A percentile compares a stretch with the other conserved stretches of the same genome.
Conservation (phyloP, 129 eudicot species). For the Tagetes patula region DNA sequence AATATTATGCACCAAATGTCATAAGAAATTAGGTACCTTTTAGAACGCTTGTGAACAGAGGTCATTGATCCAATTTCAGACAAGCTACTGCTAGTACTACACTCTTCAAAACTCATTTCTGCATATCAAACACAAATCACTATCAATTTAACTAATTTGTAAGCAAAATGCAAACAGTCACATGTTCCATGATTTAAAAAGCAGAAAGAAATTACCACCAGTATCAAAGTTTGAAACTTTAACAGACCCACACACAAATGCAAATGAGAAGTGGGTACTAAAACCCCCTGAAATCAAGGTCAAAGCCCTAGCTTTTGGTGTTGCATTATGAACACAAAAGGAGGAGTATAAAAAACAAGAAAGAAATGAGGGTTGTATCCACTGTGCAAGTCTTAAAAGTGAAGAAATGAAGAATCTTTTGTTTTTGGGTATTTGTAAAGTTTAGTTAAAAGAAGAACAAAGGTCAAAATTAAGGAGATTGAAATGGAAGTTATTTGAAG, state of each 20-base stretch:
- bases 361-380: constrained; percentile 20
- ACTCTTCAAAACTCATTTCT: constrained; percentile 65
- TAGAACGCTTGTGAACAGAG: constrained; percentile 67
- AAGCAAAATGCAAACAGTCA: constrained; percentile 4
- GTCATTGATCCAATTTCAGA: constrained; percentile 41
- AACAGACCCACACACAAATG: constrained; percentile 40
- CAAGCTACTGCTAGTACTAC: constrained; percentile 44
- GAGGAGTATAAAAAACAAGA: constrained; percentile 16
- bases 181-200: background rate
- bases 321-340: constrained; percentile 34
- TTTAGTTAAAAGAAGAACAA: constrained; percentile 26
- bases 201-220: constrained; percentile 35
- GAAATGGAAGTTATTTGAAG: background rate
- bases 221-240: constrained; percentile 23
- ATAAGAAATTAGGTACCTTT: constrained; percentile 53
- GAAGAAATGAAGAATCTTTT: constrained; percentile 33
- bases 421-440: constrained; percentile 26
- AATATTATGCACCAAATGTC: constrained; percentile 17
- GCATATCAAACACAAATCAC: constrained; percentile 33
- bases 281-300: constrained; percentile 30
- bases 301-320: constrained; percentile 39
- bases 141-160: constrained; percentile 15
- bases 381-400: constrained; percentile 17
- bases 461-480: constrained; percentile 26
- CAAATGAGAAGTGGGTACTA: constrained; percentile 43